Percentiles rank a stretch among this genome's conserved stretches.
Conservation (phyloP, 73 alveolate species). For the Urostyla sp. region DNA sequence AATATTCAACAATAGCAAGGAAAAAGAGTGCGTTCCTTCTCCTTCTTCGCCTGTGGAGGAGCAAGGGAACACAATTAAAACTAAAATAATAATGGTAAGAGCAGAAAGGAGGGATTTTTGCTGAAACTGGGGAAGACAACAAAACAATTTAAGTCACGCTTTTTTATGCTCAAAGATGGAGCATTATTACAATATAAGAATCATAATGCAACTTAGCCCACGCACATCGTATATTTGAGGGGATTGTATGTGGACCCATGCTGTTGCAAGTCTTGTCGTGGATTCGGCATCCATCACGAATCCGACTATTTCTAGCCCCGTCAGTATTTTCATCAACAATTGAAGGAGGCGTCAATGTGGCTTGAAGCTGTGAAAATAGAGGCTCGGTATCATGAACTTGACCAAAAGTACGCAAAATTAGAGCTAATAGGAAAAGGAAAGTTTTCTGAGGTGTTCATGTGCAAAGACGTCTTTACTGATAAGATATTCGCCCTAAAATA, state of each 20-base stretch:
- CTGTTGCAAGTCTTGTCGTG: neutral
- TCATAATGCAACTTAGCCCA: neutral
- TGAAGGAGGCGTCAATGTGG: constrained; percentile 2
- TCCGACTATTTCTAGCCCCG: neutral
- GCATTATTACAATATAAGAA: neutral
- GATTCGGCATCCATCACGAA: constrained; percentile 34
- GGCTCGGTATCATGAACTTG: constrained; percentile 4
- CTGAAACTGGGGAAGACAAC: constrained; percentile 1
- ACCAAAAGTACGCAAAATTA: neutral
- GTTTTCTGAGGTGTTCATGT: constrained; percentile 60
- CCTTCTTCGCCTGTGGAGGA: neutral
- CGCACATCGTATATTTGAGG: constrained; percentile 27
- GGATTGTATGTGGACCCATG: constrained; percentile 29
- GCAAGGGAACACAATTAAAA: neutral
- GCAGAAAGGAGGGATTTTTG: neutral
- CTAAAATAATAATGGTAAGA: neutral
- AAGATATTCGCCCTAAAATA: constrained; percentile 69
- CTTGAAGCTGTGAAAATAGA: neutral
- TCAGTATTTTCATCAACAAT: neutral
- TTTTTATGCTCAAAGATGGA: constrained; percentile 14
- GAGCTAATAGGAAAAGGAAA: constrained; percentile 47
- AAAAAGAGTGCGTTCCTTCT: neutral
- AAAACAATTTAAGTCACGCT: neutral
- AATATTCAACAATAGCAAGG: neutral
- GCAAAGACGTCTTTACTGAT: constrained; percentile 29